Base-by-base conservation (phyloP, 1,284 basidiomycete species). In the Cryptococcus sp. region DNA sequence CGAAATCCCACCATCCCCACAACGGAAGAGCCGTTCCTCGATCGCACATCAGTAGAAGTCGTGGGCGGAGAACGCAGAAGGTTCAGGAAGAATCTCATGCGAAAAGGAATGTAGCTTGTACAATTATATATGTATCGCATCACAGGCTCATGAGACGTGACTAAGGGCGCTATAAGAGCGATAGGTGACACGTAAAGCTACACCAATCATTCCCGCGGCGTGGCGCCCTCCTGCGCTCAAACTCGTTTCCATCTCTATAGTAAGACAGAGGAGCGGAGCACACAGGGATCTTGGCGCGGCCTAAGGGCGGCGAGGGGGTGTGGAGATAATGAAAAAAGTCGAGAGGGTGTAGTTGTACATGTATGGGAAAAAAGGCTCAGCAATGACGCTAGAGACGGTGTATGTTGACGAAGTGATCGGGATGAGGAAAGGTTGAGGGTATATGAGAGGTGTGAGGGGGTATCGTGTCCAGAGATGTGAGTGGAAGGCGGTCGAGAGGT, bases 21-120 rank as follows among this genome's bases (percentile, higher is more conserved):
- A 66, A 82, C 79, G 3, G 82, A 83, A 38, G 86, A 91, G 45
- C 93, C 93, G 19, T 97, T 86, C 79, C 78, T 97, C 67, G 86
- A 88, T 63, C 90, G 83, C 65, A 82, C 83, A 2, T 84, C 84
- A 50, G 85, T 84, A 5, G 74, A 68, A 42, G 77, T 75, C 7
- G 75, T 79, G 0, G 77, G 91, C 5, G 85, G 82, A 7, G 88
- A 88, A 61, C 85, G 83, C 68, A 82, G 88, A 68, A 80, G 87
- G 47, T 85, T 92, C 49, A 83, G 93, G 72, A 82, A 92, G 72
- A 96, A 96, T 80, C 75, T 97, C 70, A 93, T 94, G 91, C 82
- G 93, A 41, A 86, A 84, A 67, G 85, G 84, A 17, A 52, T 62
- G 57, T 70, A 62, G 55, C 30, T 35, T 35, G 30, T 35, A 35